A percentile compares a stretch with the other conserved stretches of the same genome.
phyloP scores from a whole-genome alignment of 108 stramenopile species.

The Cyclotella atomus region DNA sequence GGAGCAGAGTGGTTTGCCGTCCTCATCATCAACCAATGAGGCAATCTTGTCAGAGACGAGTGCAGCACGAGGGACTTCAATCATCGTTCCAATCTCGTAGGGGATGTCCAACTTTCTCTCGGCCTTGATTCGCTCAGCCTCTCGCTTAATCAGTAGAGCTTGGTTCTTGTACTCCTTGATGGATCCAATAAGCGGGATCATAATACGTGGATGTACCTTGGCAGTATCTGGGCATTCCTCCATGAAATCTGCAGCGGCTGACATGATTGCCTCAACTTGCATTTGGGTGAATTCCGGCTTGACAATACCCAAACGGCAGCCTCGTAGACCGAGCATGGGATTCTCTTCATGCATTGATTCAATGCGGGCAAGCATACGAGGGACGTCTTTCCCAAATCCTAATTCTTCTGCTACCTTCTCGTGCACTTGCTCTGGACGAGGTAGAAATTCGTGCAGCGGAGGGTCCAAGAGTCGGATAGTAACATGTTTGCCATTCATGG shows the following conservation, averaged over 20 bases:
- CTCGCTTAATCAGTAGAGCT: conserved; percentile 59
- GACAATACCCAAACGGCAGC: conserved; percentile 78
- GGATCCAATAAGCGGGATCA: conserved; percentile 69
- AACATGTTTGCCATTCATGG: conserved; percentile 78
- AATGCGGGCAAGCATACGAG: conserved; percentile 57
- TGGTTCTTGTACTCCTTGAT: conserved; percentile 67
- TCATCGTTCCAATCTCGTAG: conserved; percentile 89
- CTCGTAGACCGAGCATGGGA: conserved; percentile 85
- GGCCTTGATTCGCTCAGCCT: conserved; percentile 55
- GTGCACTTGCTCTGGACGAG: conserved; percentile 56
- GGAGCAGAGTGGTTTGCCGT: conserved; percentile 62
- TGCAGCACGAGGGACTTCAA: conserved; percentile 89
- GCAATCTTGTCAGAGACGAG: conserved; percentile 78
- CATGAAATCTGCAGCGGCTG: conserved; percentile 65
- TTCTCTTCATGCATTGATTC: conserved; percentile 79
- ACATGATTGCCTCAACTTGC: conserved; percentile 81
- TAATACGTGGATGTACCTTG: conserved; percentile 67
- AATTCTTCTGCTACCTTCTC: conserved; percentile 59
- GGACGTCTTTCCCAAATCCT: conserved; percentile 53
- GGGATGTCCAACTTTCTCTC: conserved; percentile 60
- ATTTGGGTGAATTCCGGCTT: conserved; percentile 70
- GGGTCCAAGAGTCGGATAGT: conserved; percentile 87
- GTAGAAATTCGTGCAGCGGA: conserved; percentile 88
- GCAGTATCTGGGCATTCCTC: conserved; percentile 45
- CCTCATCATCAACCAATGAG: conserved; percentile 56